Base-by-base conservation (phyloP, 2,329 filamentous ascomycete genomes). In the Colletotrichum cereale region DNA sequence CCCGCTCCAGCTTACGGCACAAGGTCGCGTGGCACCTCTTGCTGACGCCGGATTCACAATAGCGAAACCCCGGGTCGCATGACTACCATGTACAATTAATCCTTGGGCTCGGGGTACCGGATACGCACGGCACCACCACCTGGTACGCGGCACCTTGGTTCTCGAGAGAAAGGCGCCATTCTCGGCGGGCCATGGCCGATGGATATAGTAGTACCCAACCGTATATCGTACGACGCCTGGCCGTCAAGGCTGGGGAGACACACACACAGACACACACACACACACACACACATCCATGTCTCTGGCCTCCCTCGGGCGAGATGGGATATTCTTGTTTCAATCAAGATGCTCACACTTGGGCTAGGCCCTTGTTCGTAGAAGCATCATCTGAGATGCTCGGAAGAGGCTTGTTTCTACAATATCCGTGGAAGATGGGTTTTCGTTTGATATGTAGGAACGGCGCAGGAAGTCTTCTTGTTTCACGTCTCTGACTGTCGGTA, bases 171-270 rank as follows among this genome's bases (percentile, higher is more conserved):
- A 31, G 21, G 29, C 58, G 44, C 29, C 58, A 47, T 48, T 71
- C 68, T 31, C 34, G 65, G 64, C 56, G 57, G 58, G 56, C 48
- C 52, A 52, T 38, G 36, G 64, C 21, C 57, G 68, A 63, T 67
- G 64, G 68, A n/a, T n/a, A n/a, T n/a, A n/a, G n/a, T n/a, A n/a
- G n/a, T n/a, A n/a, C n/a, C n/a, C n/a, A n/a, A n/a, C n/a, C n/a
- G n/a, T n/a, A n/a, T n/a, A n/a, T 71, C 64, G 52, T 67, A 71
- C 57, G 63, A 58, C 57, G 36, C 31, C 36, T 31, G 18, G 47
- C 36, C 55, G 50, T 36, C 36, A n/a, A n/a, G 62, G 26, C 55
- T 18, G 62, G 62, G 36, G 34, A 31, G 21, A 29, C 21, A 36
- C n/a, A n/a, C n/a, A n/a, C n/a, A n/a, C n/a, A n/a, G n/a, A n/a